Conservation (phyloP, 2,329 filamentous ascomycete species). For the Venturiaceae sp. region DNA sequence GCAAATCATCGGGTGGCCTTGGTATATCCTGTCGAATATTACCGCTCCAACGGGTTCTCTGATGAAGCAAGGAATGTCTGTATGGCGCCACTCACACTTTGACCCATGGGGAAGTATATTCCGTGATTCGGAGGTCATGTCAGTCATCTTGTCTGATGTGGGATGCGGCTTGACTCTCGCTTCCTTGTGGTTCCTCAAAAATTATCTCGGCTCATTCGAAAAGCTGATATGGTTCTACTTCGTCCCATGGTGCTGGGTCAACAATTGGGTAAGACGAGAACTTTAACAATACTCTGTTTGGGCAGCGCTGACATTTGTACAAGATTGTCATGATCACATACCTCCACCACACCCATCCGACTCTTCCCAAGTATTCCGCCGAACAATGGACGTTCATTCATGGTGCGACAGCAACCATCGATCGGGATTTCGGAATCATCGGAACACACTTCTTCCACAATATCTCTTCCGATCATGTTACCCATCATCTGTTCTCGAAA, state of each 20-base stretch:
- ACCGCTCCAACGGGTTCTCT: not conserved
- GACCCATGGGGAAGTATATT: conserved; percentile 53
- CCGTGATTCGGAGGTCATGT: conserved; percentile 45
- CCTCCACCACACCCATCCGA: conserved; percentile 59
- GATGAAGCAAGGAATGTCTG: not conserved
- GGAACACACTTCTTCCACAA: conserved; percentile 56
- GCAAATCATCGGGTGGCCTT: conserved; percentile 56
- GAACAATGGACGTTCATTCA: conserved; percentile 53
- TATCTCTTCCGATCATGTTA: conserved; percentile 55
- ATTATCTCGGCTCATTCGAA: conserved; percentile 41
- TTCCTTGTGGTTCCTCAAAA: conserved; percentile 42
- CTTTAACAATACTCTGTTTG: not conserved
- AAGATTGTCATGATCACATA: conserved; percentile 61
- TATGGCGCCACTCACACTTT: conserved; percentile 37
- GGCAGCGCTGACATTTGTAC: not conserved
- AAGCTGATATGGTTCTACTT: conserved; percentile 51
- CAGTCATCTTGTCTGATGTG: conserved; percentile 50
- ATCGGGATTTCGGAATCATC: conserved; percentile 56
- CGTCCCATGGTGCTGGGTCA: conserved; percentile 59
- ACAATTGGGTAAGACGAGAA: conserved; percentile 57
- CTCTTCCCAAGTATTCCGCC: conserved; percentile 48
- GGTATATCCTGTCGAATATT: conserved; percentile 51
- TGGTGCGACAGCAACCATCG: conserved; percentile 53
- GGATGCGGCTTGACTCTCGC: conserved; percentile 44
- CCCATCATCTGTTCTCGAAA: conserved; percentile 52